Evolutionary conservation across 305 asterid species (phyloP).

Genomic region (Fraxinus paxiana): DNA sequence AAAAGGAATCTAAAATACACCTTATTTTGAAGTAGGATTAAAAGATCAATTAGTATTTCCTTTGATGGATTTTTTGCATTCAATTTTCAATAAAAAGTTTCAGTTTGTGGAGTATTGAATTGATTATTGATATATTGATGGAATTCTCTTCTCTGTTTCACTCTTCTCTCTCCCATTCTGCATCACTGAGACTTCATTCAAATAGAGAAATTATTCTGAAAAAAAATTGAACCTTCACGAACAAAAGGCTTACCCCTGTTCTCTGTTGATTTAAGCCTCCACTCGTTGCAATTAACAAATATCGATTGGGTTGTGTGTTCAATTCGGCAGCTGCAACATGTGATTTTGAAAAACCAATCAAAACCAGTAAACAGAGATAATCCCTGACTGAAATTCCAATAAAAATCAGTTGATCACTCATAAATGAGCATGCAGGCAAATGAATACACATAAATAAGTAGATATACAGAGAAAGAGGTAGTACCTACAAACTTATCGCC

Average conservation of each 20-base stretch:
- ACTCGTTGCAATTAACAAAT: constrained; percentile 67
- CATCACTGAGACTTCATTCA: not conserved
- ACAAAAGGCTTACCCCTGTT: constrained; percentile 53
- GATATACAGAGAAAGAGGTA: not conserved
- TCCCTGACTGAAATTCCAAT: not conserved
- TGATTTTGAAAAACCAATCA: not conserved
- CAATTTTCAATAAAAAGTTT: not conserved
- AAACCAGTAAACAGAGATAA: not conserved
- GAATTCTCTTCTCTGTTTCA: not conserved
- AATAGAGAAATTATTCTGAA: not conserved
- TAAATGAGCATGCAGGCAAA: not conserved
- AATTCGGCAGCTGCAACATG: constrained; percentile 41
- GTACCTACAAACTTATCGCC: constrained; percentile 43
- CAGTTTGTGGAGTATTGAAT: not conserved
- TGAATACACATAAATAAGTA: not conserved
- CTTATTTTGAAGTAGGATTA: not conserved
- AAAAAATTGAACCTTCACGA: not conserved
- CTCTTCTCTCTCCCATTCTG: not conserved
- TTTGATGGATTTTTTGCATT: not conserved
- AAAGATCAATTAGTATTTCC: not conserved
- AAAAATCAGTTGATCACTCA: not conserved
- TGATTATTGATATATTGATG: not conserved
- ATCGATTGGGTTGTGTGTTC: constrained; percentile 40
- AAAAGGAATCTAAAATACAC: not conserved
- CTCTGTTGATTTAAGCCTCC: constrained; percentile 87